Conservation (phyloP, 352 stramenopile genomes). For the Phytophthora lateralis region DNA sequence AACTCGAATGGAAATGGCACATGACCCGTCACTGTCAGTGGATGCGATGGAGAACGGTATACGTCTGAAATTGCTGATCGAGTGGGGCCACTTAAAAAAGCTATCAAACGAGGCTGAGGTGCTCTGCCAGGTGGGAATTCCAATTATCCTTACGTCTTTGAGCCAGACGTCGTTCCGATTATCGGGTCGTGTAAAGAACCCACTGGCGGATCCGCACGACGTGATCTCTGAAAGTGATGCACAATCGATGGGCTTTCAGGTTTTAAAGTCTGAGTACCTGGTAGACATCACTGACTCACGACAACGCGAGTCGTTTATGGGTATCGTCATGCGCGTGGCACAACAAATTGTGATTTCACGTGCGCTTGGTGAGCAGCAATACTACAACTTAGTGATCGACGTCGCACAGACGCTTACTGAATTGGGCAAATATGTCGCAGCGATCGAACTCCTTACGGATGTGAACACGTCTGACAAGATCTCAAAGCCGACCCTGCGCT, state of each 20-base stretch:
- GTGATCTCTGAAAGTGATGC: conserved; percentile 63
- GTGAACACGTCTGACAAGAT: conserved; percentile 90
- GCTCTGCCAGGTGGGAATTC: conserved; percentile 82
- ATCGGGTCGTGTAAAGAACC: conserved; percentile 69
- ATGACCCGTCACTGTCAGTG: conserved; percentile 77
- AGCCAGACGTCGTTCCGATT: conserved; percentile 80
- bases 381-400: conserved; percentile 83
- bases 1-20: conserved; percentile 60
- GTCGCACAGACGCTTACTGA: conserved; percentile 81
- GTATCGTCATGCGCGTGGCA: conserved; percentile 83
- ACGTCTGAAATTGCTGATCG: conserved; percentile 77
- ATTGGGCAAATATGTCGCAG: conserved; percentile 80
- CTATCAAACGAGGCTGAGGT: conserved; percentile 68
- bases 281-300: conserved; percentile 78
- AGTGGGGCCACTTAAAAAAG: conserved; percentile 82
- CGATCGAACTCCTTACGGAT: conserved; percentile 85
- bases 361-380: conserved; percentile 70
- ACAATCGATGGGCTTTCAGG: conserved; percentile 76
- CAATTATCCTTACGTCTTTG: conserved; percentile 82
- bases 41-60: conserved; percentile 89
- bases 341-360: conserved; percentile 84
- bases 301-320: conserved; percentile 84
- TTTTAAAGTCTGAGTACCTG: conserved; percentile 83
- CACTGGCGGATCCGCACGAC: conserved; percentile 50
- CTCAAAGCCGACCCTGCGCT: conserved; percentile 64